Evolutionary conservation across 371 early-diverging fungal genomes (phyloP), one percentile per base, ranked within the genome.

Genomic region (Saksenaea vasiformis): DNA sequence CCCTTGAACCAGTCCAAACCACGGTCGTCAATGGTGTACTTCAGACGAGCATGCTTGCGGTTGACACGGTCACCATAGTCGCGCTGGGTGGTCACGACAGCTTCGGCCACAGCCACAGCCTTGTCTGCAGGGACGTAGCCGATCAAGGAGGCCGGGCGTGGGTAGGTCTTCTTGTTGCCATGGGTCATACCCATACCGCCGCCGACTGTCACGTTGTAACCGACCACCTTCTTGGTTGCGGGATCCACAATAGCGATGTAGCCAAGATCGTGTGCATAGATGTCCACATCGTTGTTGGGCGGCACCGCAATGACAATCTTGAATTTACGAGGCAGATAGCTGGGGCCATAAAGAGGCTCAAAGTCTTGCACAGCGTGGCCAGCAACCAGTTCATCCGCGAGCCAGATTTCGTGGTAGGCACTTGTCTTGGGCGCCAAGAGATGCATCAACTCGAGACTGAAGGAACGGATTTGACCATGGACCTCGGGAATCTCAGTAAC

Each of bases 151-250:
- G 91, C 95, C 57, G 93, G 85, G 37, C 93, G 87, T 51, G 97
- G 97, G 70, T 93, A 96, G 11, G 97, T 96, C 86, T 93, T 94
- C 73, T 93, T 93, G 91, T 95, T 95, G 69, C 93, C 93, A 82
- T 96, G 97, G 31, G 97, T 95, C 91, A 91, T 90, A 70, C 97
- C 97, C 97, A 96, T 95, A 65, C 97, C 97, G 73, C 97, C 97
- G 72, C 97, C 97, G 56, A 96, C 91, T 38, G 92, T 90, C 35
- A 95, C 91, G 73, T 95, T 96, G 86, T 91, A 96, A 57, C 97
- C 97, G 43, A 91, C 77, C 47, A 96, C 84, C 60, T 77, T 69
- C 71, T 87, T 84, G 68, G 83, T 87, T 5, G 39, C 14, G 4
- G 19, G 24, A 54, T 90, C 85, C 37, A 92, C 83, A 70, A 96